These are phyloP conservation scores for Coniferiporia weirii DNA, from an alignment of 1,284 basidiomycete genomes.

Conservation along the genomic window DNA sequence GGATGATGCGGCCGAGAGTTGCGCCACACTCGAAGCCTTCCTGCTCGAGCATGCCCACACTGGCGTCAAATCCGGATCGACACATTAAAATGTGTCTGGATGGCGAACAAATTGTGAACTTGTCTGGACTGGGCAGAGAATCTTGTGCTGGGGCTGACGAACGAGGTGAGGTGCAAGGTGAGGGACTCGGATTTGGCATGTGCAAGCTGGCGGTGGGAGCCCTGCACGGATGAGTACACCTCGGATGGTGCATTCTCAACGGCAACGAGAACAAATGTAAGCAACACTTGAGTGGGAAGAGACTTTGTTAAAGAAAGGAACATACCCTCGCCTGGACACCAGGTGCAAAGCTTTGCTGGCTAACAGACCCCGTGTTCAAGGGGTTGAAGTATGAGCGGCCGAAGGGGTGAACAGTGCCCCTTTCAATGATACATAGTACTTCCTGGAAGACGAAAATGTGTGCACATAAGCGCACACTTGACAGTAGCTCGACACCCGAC, in stretches of 20 bases:
- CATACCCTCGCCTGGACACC: not conserved
- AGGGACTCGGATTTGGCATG: not conserved
- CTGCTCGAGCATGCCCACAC: conserved; percentile 42
- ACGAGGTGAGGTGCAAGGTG: not conserved
- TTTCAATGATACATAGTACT: too few relatives aligned
- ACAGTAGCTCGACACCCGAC: too few relatives aligned
- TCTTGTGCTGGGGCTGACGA: not conserved
- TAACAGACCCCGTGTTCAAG: not conserved
- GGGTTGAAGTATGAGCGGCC: not conserved
- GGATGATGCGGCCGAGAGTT: conserved; percentile 55
- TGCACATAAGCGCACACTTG: too few relatives aligned
- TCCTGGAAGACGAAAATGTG: too few relatives aligned
- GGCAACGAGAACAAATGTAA: not conserved
- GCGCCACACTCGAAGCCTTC: conserved; percentile 50
- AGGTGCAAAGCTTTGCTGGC: not conserved
- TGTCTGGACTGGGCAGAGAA: too few relatives aligned
- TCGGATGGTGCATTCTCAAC: not conserved
- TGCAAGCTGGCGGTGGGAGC: not conserved
- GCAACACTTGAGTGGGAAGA: not conserved
- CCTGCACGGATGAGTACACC: not conserved
- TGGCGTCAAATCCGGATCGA: conserved; percentile 19
- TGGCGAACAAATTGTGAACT: too few relatives aligned
- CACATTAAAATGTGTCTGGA: not conserved
- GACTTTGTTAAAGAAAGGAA: not conserved
- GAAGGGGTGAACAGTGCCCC: too few relatives aligned